Base-by-base conservation (phyloP, 1,139 yeast genomes). In the Starmera stellimalicola region DNA sequence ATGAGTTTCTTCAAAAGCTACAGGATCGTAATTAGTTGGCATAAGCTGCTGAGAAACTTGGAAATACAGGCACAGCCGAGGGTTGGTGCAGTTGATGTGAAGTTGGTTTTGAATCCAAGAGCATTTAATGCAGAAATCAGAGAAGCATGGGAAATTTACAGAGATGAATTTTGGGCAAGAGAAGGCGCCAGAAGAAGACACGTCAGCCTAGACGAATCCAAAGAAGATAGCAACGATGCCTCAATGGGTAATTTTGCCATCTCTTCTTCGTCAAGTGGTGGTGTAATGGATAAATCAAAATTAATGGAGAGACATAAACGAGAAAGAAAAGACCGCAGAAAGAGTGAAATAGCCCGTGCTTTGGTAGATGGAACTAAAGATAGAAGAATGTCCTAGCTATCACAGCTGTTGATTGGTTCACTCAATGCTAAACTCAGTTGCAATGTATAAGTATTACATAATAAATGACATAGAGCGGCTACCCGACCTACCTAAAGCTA, bases 121-220 rank as follows among this genome's bases (percentile, higher is more conserved):
- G 78, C 78, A 1, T 91, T 88, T 55, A 74, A 75, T 40, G 76
- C 91, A 0, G 93, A 83, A 37, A 74, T 83, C 4, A 68, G 95
- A 44, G 96, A 88, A 53, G 93, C 88, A 10, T 91, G 98, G 98
- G 98, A 91, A 50, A 58, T 85, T 31, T 91, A 88, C 50, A 62
- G 98, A 38, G 84, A 84, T 48, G 96, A 88, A 53, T 91, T 87
- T 52, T 91, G 97, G 96, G 74, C 77, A 22, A 69, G 81, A 46
- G 96, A 87, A 54, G 81, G 87, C 2, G 74, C 77, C 6, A 68
- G 94, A 45, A 62, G 88, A 45, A 62, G 85, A 34, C 45, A 43
- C 18, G 27, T 26, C 4, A 33, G 18, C 3, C 33, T 31, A 16
- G 44, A 35, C 4, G 44, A 26, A 28, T 28, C 26, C 26, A 39